A percentile compares a stretch with the other conserved stretches of the same genome.
These are phyloP conservation scores for Sonneratia alba DNA, from an alignment of 345 rosid genomes.

Conservation along the genomic window DNA sequence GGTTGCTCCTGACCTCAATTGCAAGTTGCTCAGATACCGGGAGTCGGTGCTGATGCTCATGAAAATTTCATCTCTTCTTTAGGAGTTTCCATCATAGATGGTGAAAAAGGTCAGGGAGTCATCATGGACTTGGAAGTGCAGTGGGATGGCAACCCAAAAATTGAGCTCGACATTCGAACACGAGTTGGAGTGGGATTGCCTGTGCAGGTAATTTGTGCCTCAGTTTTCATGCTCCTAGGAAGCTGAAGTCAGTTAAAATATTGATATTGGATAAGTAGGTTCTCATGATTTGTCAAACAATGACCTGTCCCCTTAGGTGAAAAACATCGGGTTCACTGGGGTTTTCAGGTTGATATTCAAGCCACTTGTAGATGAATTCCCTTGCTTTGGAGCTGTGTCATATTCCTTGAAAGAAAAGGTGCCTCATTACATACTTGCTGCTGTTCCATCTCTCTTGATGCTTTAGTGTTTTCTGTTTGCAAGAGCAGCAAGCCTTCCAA, in stretches of 20 bases:
- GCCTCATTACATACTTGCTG: not conserved
- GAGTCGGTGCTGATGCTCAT: not conserved
- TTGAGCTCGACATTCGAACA: slow-evolving; percentile 72
- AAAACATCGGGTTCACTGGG: slow-evolving; percentile 93
- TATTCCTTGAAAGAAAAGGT: slow-evolving; percentile 92
- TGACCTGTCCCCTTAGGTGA: slow-evolving; percentile 43
- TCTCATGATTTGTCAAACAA: not conserved
- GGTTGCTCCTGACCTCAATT: too few relatives aligned
- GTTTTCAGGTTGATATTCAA: slow-evolving; percentile 94
- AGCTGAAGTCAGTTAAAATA: too few relatives aligned
- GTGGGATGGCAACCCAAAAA: slow-evolving; percentile 96
- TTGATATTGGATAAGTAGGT: too few relatives aligned
- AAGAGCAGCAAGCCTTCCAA: too few relatives aligned
- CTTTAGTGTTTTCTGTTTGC: too few relatives aligned
- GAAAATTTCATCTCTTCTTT: not conserved
- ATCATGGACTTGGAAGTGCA: slow-evolving; percentile 97
- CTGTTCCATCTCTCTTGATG: slow-evolving; percentile 2
- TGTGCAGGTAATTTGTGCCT: slow-evolving; percentile 49
- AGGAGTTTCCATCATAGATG: slow-evolving; percentile 80
- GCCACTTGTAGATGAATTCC: slow-evolving; percentile 88
- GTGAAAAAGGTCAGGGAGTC: slow-evolving; percentile 31
- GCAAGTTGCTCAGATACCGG: too few relatives aligned
- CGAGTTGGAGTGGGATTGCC: slow-evolving; percentile 81
- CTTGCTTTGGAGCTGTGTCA: slow-evolving; percentile 97
- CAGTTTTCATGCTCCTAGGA: too few relatives aligned